Base-by-base conservation (phyloP, 805 yeast genomes). In the Wickerhamiella dianesei region DNA sequence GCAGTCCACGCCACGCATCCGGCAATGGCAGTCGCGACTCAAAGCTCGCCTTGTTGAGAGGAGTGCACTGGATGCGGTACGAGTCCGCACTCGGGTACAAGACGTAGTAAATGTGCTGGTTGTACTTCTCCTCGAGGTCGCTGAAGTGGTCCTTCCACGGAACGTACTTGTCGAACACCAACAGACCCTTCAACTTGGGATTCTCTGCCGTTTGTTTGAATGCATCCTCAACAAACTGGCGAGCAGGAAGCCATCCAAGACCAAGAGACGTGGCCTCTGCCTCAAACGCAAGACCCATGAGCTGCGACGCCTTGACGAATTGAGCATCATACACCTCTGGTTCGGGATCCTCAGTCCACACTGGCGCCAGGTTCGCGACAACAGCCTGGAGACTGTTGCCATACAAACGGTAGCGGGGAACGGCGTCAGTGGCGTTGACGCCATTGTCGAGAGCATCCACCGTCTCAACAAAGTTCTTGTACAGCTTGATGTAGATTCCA, bases 141-240 rank as follows among this genome's bases (percentile, higher is more conserved):
- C 77, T 85, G 43, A 89, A 69, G 62, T 92, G 97, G 60, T 86
- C 96, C 63, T 87, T 88, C 98, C 98, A 92, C 42, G 95, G 95
- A 45, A 85, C 82, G 61, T 82, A 85, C 51, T 74, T 73, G n/a
- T 75, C 77, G 51, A 92, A 71, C 3, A 83, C 72, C 9, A 92
- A 56, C 40, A 89, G 79, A 52, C 80, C 76, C 21, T 76, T 64
- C 44, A 66, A 66, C 59, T 96, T 74, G n/a, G 56, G 54, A 9
- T 39, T 32, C 32, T 25, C 32, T 25, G 32, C 32, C 32, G 32
- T 25, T 8, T 39, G 21, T 3, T 67, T 68, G 54, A 87, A 74
- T 0, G 95, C 89, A n/a, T 69, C 64, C 52, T 72, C 73, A 22
- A 92, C 97, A 40, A 82, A 68, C 44, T 73, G 69, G 59, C 82